phyloP scores from a whole-genome alignment of 257 asterid species.

The Cordia subcordata region DNA sequence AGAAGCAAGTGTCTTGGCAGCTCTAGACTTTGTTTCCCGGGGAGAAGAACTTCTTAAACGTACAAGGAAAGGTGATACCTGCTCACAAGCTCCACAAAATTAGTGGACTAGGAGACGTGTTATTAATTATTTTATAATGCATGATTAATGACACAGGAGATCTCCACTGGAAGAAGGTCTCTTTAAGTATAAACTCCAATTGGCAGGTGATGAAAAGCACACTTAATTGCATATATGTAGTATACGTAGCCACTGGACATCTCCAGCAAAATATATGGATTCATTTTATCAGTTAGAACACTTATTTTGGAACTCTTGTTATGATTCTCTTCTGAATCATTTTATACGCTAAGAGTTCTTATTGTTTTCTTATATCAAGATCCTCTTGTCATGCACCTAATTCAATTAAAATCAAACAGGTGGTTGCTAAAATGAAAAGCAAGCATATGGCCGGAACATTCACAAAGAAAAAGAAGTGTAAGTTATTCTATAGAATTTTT shows the following conservation, averaged over 20 bases:
- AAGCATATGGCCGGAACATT: slow-evolving; percentile 86
- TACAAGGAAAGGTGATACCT: slow-evolving; percentile 66
- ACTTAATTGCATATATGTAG: background rate
- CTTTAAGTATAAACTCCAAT: slow-evolving; percentile 59
- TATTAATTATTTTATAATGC: background rate
- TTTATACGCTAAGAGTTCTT: background rate
- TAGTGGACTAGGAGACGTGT: slow-evolving; percentile 4
- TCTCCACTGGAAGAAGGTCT: slow-evolving; percentile 86
- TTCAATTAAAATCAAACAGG: slow-evolving; percentile 41
- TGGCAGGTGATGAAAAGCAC: slow-evolving; percentile 40
- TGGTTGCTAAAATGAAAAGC: slow-evolving; percentile 78
- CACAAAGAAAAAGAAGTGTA: slow-evolving; percentile 92
- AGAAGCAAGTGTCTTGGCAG: slow-evolving; percentile 39
- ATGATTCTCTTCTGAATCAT: too few species aligned
- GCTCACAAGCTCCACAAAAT: background rate
- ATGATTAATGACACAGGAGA: slow-evolving; percentile 53
- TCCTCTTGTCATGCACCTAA: background rate
- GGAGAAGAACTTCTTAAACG: slow-evolving; percentile 83
- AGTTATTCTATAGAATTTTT: slow-evolving; percentile 14
- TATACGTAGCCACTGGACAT: too few species aligned
- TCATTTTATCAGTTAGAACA: too few species aligned
- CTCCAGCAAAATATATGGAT: too few species aligned
- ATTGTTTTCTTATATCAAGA: background rate
- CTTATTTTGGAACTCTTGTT: too few species aligned
- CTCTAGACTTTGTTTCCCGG: slow-evolving; percentile 49